These are phyloP conservation scores for Sisymbrium altissimum DNA, from an alignment of 345 rosid genomes.

Conservation along the genomic window DNA sequence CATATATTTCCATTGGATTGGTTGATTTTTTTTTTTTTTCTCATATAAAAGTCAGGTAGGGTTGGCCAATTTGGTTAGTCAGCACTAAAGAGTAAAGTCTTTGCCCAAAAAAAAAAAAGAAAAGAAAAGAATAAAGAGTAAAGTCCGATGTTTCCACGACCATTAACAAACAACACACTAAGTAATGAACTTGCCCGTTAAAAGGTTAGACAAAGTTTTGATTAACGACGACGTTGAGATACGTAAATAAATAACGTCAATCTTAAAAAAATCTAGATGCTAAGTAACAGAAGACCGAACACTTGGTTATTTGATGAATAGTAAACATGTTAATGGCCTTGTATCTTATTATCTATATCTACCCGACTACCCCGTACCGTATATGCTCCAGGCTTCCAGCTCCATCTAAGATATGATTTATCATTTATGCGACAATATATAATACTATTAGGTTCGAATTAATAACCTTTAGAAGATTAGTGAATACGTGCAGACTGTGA, in stretches of 20 bases:
- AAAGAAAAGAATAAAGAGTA: too few relatives aligned
- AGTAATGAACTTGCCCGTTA: slow-evolving; percentile 11
- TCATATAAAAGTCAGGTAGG: background rate
- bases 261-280: background rate
- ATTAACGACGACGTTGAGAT: slow-evolving; percentile 1
- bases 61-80: slow-evolving; percentile 12
- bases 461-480: background rate
- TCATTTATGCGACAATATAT: background rate
- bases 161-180: background rate
- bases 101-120: too few relatives aligned
- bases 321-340: background rate
- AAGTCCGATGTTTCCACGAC: slow-evolving; percentile 22
- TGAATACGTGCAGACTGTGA: background rate
- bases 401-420: background rate
- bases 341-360: slow-evolving; percentile 3
- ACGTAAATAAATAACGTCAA: background rate
- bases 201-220: slow-evolving; percentile 7
- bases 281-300: background rate
- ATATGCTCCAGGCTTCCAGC: background rate
- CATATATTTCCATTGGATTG: background rate
- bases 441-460: background rate
- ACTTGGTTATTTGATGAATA: background rate
- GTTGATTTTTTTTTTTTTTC: background rate
- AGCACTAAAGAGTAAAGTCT: slow-evolving; percentile 10
- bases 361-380: too few relatives aligned